Evolutionary conservation across 805 yeast species (phyloP).

Genomic region (Monosporozyma solicola): DNA sequence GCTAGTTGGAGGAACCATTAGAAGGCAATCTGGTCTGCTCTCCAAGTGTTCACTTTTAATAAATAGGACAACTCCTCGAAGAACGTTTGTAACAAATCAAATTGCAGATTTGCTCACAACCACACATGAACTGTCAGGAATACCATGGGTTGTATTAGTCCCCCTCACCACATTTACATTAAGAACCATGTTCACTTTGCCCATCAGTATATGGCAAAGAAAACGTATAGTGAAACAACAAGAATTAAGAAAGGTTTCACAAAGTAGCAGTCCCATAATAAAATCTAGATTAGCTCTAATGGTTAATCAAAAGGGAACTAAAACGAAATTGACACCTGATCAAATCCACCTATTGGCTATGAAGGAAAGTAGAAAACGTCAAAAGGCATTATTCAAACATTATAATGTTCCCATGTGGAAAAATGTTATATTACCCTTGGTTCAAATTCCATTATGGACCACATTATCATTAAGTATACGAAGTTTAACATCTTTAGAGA

Average conservation of each 20-base stretch:
- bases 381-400: conserved; percentile 57
- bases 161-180: conserved; percentile 64
- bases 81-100: neutral
- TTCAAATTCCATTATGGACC: conserved; percentile 86
- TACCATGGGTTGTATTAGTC: conserved; percentile 79
- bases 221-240: conserved; percentile 62
- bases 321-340: conserved; percentile 48
- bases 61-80: neutral
- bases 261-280: conserved; percentile 68
- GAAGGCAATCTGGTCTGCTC: neutral
- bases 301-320: conserved; percentile 4
- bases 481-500: conserved; percentile 52
- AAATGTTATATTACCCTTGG: conserved; percentile 59
- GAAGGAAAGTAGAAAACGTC: conserved; percentile 71
- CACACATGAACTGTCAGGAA: conserved; percentile 45
- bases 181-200: conserved; percentile 61
- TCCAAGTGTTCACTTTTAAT: neutral
- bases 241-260: conserved; percentile 56
- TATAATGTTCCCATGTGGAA: conserved; percentile 75
- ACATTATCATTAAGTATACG: conserved; percentile 68
- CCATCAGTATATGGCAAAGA: conserved; percentile 69
- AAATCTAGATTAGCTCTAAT: conserved; percentile 39
- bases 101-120: conserved; percentile 16
- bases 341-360: conserved; percentile 66
- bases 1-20: neutral